Conservation (phyloP, 2,329 filamentous ascomycete species). For the Fusarium virguliforme region DNA sequence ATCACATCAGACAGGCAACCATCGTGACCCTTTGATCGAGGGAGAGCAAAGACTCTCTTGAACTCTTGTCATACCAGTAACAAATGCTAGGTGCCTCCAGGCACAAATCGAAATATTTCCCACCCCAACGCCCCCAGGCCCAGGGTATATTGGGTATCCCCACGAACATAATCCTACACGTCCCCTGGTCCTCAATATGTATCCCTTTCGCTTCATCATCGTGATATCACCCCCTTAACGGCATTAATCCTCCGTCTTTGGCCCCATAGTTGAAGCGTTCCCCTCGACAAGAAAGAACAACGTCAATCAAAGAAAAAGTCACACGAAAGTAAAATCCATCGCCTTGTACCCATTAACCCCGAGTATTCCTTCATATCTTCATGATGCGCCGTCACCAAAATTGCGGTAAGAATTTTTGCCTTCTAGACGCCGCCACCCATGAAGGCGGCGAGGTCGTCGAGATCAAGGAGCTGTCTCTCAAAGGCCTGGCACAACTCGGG, state of each 20-base stretch:
- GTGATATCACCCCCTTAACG: constrained; percentile 18
- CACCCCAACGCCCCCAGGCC: constrained; percentile 49
- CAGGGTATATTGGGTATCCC: constrained; percentile 53
- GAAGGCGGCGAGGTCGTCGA: constrained; percentile 74
- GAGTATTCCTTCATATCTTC: constrained; percentile 23
- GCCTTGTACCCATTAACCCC: constrained; percentile 33
- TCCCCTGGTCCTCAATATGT: constrained; percentile 18
- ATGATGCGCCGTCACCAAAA: constrained; percentile 1
- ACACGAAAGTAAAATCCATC: constrained; percentile 16
- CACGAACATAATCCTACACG: constrained; percentile 46
- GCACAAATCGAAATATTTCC: constrained; percentile 39
- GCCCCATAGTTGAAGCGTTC: constrained; percentile 5
- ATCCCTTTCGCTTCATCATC: constrained; percentile 25
- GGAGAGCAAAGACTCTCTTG: constrained; percentile 32
- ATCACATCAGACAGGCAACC: not conserved
- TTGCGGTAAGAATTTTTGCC: not conserved
- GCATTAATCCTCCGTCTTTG: constrained; percentile 25
- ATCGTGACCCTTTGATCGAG: constrained; percentile 7
- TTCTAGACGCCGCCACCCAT: constrained; percentile 73
- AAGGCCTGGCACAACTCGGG: constrained; percentile 72
- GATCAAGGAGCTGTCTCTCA: constrained; percentile 72
- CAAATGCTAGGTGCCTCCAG: constrained; percentile 16
- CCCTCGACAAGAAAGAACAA: constrained; percentile 9
- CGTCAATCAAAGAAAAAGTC: constrained; percentile 4
- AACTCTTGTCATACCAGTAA: constrained; percentile 22